Conservation (phyloP, 2,329 filamentous ascomycete species). For the Ceratocystis destructans region DNA sequence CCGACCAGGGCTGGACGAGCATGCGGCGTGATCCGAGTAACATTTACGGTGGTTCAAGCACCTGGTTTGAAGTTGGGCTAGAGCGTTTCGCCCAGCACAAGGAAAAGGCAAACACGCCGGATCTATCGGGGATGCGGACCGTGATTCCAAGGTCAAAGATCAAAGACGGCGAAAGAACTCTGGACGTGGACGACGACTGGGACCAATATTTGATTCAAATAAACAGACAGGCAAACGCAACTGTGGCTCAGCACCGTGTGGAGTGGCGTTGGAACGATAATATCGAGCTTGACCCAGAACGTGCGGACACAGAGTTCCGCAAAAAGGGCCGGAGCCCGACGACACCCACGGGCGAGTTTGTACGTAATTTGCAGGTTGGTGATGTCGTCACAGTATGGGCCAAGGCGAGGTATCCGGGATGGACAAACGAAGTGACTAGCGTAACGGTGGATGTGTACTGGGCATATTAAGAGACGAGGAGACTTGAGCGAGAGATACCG, state of each 20-base stretch:
- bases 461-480: conserved; percentile 26
- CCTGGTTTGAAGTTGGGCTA: conserved; percentile 51
- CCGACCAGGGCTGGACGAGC: conserved; percentile 46
- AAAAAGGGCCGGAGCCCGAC: conserved; percentile 36
- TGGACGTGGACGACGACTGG: conserved; percentile 29
- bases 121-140: conserved; percentile 28
- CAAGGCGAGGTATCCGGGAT: conserved; percentile 41
- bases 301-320: conserved; percentile 27
- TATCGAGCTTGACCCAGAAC: conserved; percentile 31
- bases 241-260: conserved; percentile 32
- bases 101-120: neutral
- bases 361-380: conserved; percentile 42
- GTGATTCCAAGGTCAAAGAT: conserved; percentile 25
- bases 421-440: conserved; percentile 38
- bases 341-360: conserved; percentile 41
- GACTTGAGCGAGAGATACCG: neutral
- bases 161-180: conserved; percentile 22
- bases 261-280: conserved; percentile 42
- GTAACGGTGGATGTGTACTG: conserved; percentile 46
- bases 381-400: conserved; percentile 50
- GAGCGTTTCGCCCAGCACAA: conserved; percentile 37
- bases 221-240: conserved; percentile 30
- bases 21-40: conserved; percentile 3
- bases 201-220: conserved; percentile 34
- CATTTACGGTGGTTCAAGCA: conserved; percentile 31